Evolutionary conservation across 2,329 filamentous ascomycete species (phyloP).

Genomic region (Colletotrichum lupini): DNA sequence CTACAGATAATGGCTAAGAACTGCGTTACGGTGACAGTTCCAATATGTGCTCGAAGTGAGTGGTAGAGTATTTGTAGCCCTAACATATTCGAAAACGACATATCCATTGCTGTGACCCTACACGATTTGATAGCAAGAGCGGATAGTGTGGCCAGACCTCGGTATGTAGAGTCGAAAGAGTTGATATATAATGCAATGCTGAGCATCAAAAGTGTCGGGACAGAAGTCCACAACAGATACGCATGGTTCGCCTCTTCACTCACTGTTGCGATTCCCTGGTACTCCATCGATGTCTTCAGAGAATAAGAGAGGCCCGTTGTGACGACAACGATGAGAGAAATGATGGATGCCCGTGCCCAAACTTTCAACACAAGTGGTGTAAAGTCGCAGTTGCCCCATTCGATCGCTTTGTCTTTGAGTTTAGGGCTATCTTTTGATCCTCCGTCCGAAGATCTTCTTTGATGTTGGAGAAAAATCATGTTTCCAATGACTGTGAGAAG

Average conservation of each 20-base stretch:
- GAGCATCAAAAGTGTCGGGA: slow-evolving; percentile 13
- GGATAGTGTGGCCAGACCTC: background rate
- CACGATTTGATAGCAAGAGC: background rate
- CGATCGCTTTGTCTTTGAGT: no score
- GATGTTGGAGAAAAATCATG: background rate
- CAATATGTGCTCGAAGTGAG: background rate
- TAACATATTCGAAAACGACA: slow-evolving; percentile 1
- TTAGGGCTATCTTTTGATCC: no score
- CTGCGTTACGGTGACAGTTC: background rate
- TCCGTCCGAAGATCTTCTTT: background rate
- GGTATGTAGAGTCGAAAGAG: background rate
- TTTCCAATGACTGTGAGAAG: slow-evolving; percentile 7
- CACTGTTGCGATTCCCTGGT: background rate
- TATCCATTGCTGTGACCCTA: background rate
- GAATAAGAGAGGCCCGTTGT: no score
- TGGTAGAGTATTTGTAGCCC: background rate
- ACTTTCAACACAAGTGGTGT: no score
- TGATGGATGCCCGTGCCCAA: no score
- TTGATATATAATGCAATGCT: slow-evolving; percentile 2
- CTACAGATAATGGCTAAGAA: background rate
- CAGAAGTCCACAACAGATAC: slow-evolving; percentile 17
- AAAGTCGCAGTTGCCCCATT: background rate
- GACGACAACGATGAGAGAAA: no score
- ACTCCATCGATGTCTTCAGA: no score
- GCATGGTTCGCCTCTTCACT: background rate